phyloP scores from a whole-genome alignment of 73 alveolate species.

The Paramecium tetraurelia region DNA sequence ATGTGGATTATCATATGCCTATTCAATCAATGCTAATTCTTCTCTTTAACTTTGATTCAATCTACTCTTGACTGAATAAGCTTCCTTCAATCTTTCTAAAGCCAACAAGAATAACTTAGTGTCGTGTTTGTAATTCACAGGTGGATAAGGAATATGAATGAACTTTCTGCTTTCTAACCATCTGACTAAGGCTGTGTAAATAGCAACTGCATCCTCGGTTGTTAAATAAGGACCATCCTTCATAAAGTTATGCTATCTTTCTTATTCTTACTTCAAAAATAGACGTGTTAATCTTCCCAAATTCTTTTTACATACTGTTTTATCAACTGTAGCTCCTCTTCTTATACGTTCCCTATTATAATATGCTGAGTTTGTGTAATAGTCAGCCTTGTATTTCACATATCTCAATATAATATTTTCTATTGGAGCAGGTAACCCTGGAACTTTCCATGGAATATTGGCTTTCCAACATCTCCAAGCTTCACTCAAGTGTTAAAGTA shows the following conservation, averaged over 20 bases:
- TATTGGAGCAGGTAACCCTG: constrained; percentile 99
- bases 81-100: constrained; percentile 99
- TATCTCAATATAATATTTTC: constrained; percentile 98
- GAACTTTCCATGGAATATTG: constrained; percentile 99
- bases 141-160: constrained; percentile 99
- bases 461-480: constrained; percentile 99
- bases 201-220: constrained; percentile 99
- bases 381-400: constrained; percentile 99
- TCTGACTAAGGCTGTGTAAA: constrained; percentile 96
- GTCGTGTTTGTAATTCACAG: constrained; percentile 99
- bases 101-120: constrained; percentile 98
- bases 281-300: constrained; percentile 99
- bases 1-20: constrained; percentile 99
- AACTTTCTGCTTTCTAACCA: constrained; percentile 99
- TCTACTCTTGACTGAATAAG: constrained; percentile 93
- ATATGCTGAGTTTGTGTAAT: constrained; percentile 99
- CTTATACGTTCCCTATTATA: constrained; percentile 99
- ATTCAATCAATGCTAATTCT: constrained; percentile 99
- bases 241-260: constrained; percentile 98
- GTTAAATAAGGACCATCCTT: constrained; percentile 99
- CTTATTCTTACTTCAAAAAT: constrained; percentile 97
- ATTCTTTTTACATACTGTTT: constrained; percentile 99
- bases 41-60: constrained; percentile 97
- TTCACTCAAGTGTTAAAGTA: constrained; percentile 98
- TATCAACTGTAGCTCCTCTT: constrained; percentile 99